Evolutionary conservation across 2,329 filamentous ascomycete species (phyloP).

Genomic region (Diaporthe batatas): DNA sequence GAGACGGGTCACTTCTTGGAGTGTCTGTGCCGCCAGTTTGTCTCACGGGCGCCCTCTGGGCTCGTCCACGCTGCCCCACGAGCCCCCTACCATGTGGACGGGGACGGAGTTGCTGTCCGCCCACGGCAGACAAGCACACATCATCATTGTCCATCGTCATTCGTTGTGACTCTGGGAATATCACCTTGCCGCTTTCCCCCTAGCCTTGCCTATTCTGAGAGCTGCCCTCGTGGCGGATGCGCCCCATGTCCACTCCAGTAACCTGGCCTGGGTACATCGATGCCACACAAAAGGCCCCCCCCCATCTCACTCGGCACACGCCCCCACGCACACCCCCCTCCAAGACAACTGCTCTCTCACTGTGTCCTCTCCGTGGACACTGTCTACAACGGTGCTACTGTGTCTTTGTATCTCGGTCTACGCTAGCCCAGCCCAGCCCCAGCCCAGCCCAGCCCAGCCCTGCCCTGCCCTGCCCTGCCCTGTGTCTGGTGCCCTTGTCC

Average conservation of each 20-base stretch:
- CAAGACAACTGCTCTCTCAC: background rate
- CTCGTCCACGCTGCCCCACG: conserved; percentile 32
- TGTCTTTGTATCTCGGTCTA: background rate
- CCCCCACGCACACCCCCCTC: background rate
- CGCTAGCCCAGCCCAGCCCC: conserved; percentile 1
- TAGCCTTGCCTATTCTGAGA: conserved; percentile 14
- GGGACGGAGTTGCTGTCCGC: conserved; percentile 22
- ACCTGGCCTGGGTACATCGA: conserved; percentile 7
- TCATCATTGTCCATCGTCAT: background rate
- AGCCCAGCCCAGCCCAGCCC: conserved; percentile 4
- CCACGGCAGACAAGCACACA: background rate
- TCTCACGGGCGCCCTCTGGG: background rate
- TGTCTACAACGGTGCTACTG: conserved; percentile 7
- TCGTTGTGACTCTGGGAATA: conserved; percentile 1
- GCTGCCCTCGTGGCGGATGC: conserved; percentile 30
- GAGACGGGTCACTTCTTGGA: conserved; percentile 5
- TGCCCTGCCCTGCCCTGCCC: background rate
- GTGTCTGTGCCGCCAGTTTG: background rate
- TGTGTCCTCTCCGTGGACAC: conserved; percentile 22
- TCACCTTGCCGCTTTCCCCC: conserved; percentile 16
- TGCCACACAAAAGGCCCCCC: conserved; percentile 28
- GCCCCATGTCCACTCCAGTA: background rate
- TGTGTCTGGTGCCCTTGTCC: conserved; percentile 6
- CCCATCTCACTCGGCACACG: background rate
- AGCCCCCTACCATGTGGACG: conserved; percentile 19